Percentiles rank a stretch among this genome's conserved stretches.
phyloP scores from a whole-genome alignment of 768 basidiomycete species.

The Lactifluus volemus region DNA sequence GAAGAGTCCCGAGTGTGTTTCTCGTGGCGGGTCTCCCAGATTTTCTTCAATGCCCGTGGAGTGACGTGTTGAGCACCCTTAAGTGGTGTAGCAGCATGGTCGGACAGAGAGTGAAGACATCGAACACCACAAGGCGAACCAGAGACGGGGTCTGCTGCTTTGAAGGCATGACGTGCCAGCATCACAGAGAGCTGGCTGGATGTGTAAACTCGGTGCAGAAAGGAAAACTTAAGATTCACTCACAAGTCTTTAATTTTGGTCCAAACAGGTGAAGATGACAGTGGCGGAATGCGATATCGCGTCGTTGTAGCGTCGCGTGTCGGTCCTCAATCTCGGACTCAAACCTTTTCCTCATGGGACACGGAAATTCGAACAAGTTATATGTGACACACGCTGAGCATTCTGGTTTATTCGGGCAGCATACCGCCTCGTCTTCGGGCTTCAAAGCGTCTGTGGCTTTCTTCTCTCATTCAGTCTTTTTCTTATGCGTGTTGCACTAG shows the following conservation, averaged over 20 bases:
- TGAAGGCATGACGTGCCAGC: conserved; percentile 1
- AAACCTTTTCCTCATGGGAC: conserved; percentile 46
- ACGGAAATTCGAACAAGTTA: conserved; percentile 80
- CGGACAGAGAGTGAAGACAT: not conserved
- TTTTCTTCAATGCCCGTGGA: not conserved
- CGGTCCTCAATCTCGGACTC: not conserved
- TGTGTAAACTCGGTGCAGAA: not conserved
- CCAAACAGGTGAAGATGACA: too few relatives aligned
- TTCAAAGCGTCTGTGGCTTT: conserved; percentile 48
- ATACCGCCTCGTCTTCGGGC: conserved; percentile 66
- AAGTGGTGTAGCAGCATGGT: not conserved
- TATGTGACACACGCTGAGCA: conserved; percentile 90
- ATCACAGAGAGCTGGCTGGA: not conserved
- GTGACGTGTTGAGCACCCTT: not conserved
- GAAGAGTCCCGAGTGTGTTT: not conserved
- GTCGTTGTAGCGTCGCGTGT: too few relatives aligned
- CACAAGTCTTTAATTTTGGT: not conserved
- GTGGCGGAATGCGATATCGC: too few relatives aligned
- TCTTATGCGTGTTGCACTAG: conserved; percentile 28
- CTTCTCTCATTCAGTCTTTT: conserved; percentile 17
- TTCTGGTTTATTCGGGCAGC: conserved; percentile 68
- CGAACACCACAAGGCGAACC: not conserved
- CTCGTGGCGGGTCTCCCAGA: not conserved
- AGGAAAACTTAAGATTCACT: not conserved
- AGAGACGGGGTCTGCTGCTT: not conserved